phyloP scores from a whole-genome alignment of 768 basidiomycete species.

The Boletus vermiculosoides region DNA sequence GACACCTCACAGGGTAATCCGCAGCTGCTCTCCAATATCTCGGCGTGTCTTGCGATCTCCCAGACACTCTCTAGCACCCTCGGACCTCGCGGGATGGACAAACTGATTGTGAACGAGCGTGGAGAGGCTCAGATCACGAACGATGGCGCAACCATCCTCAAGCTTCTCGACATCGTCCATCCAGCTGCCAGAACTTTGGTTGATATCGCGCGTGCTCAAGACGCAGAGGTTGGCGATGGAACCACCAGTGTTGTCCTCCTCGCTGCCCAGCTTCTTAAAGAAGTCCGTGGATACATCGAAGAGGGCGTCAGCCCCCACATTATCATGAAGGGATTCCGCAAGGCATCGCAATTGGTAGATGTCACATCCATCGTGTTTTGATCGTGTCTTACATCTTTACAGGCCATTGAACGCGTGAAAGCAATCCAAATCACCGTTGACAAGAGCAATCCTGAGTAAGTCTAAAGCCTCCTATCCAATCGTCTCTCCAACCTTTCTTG shows the following conservation, averaged over 20 bases:
- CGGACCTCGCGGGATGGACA: conserved; percentile 99
- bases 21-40: conserved; percentile 92
- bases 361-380: conserved; percentile 1
- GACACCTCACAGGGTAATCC: conserved; percentile 93
- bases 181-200: conserved; percentile 97
- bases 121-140: conserved; percentile 99
- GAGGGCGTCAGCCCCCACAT: conserved; percentile 97
- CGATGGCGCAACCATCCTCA: conserved; percentile 98
- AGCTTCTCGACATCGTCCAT: conserved; percentile 96
- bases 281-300: conserved; percentile 87
- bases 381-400: conserved; percentile 10
- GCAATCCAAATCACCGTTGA: conserved; percentile 89
- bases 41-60: conserved; percentile 91
- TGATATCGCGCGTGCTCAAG: conserved; percentile 97
- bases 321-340: conserved; percentile 94
- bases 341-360: conserved; percentile 81
- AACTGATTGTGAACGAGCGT: conserved; percentile 89
- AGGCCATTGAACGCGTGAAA: conserved; percentile 87
- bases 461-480: conserved; percentile 11
- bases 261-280: conserved; percentile 92
- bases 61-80: conserved; percentile 91
- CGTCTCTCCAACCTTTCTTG: conserved; percentile 10
- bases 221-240: conserved; percentile 97
- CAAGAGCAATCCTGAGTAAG: conserved; percentile 86
- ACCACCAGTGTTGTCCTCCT: conserved; percentile 95